Evolutionary conservation across 176 grass and related monocot species (phyloP), one percentile per base, ranked within the genome.

Genomic region (Areca catechu): DNA sequence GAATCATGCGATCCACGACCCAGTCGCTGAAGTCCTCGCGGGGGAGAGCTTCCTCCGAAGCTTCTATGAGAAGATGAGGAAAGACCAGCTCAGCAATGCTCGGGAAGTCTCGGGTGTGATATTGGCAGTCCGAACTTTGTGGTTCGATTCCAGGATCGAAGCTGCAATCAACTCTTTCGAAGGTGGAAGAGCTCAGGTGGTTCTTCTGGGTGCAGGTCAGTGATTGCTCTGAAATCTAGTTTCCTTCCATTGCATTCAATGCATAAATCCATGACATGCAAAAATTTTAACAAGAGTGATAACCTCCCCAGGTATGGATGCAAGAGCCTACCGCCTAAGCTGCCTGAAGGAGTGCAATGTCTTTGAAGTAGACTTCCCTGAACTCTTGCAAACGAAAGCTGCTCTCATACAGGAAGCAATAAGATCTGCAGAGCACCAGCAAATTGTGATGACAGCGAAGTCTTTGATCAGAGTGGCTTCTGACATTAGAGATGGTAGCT

Each of bases 171-270:
- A 12, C 52, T 15, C 15, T 34, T 84, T 90, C 25, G 72, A 63
- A 60, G 80, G 64, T 48, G 58, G 50, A 18, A 64, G 12, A 19
- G 61, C 88, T 51, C 92, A 97, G 73, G 79, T 97, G 37, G 92
- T 97, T 21, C 72, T 97, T 51, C 88, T 97, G 48, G 92, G 92
- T 20, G 92, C 92, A 91, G 92, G 92, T 96, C 49, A 58, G 75
- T 79, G n/a, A 14, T 43, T 43, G 34, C 6, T 43, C 9, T 12
- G 1, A 12, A 43, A 43, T 12, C 34, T 14, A 12, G 7, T 12
- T 43, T 14, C 3, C 34, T 43, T 43, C 9, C 7, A 43, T 3
- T 43, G 34, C 34, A 14, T 43, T 43, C 34, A 43, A 10, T 43
- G 34, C 7, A 37, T 10, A 37, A 37, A 37, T 9, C 30, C 30